phyloP scores from a whole-genome alignment of 202 grass and related monocot genomes.

The Schoenoplectus triqueter region DNA sequence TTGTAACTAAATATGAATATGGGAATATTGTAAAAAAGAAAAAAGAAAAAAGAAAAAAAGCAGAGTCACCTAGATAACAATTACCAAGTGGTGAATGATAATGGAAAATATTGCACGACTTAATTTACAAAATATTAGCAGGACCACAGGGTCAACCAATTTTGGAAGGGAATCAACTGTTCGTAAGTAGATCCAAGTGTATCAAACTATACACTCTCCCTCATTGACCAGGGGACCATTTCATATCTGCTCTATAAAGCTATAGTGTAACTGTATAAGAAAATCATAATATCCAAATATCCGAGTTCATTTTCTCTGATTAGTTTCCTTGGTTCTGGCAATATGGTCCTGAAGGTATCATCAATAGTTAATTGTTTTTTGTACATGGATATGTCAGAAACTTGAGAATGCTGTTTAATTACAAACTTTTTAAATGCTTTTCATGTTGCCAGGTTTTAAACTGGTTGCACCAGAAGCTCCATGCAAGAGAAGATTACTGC shows the following conservation, averaged over 20 bases:
- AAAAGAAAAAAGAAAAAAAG: no score
- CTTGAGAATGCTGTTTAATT: slow-evolving; percentile 44
- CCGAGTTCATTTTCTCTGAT: slow-evolving; percentile 45
- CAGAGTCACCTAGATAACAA: background rate
- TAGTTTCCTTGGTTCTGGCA: slow-evolving; percentile 48
- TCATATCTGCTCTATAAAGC: slow-evolving; percentile 67
- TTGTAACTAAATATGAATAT: background rate
- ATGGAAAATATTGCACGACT: background rate
- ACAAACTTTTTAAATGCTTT: slow-evolving; percentile 36
- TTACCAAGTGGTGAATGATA: background rate
- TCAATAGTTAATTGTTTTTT: slow-evolving; percentile 27
- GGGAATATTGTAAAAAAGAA: background rate
- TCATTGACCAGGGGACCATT: slow-evolving; percentile 71
- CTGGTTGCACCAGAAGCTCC: slow-evolving; percentile 83
- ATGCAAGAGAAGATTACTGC: slow-evolving; percentile 58
- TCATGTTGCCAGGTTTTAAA: slow-evolving; percentile 60
- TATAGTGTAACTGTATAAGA: slow-evolving; percentile 13
- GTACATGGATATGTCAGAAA: slow-evolving; percentile 38
- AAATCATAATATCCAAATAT: slow-evolving; percentile 50
- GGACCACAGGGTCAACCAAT: slow-evolving; percentile 22
- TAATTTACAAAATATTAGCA: slow-evolving; percentile 16
- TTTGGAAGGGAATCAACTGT: slow-evolving; percentile 30
- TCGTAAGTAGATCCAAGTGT: background rate
- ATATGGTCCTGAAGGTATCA: slow-evolving; percentile 76
- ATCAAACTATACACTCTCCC: slow-evolving; percentile 66